Evolutionary conservation across 331 rosid genomes (phyloP).

Genomic region (Dryas integrifolia): DNA sequence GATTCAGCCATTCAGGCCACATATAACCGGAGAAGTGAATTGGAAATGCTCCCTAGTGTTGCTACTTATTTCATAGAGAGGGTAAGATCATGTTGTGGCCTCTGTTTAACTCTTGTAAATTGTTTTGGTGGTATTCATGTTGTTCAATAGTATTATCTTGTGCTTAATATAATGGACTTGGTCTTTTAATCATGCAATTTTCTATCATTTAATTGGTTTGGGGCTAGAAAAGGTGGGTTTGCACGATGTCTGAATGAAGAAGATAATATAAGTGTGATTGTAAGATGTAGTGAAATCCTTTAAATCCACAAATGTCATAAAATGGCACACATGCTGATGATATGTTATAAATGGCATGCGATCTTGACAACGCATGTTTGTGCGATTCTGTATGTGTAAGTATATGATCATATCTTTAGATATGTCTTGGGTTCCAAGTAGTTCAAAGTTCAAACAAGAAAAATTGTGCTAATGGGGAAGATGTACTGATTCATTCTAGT

Average conservation of each 20-base stretch:
- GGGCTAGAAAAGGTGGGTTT: neutral
- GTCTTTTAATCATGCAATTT: neutral
- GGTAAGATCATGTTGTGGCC: constrained; percentile 44
- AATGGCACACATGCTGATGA: neutral
- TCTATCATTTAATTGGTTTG: neutral
- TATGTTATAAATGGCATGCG: no score
- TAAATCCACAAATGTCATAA: neutral
- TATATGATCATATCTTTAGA: neutral
- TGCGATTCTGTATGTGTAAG: no score
- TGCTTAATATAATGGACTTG: constrained; percentile 1
- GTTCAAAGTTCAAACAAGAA: neutral
- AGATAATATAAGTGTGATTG: neutral
- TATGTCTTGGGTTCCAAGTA: neutral
- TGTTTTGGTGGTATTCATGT: neutral
- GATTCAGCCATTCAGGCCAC: constrained; percentile 84
- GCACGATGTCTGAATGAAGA: neutral
- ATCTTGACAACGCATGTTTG: neutral
- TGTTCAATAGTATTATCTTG: neutral
- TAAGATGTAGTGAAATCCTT: neutral
- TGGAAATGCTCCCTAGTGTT: constrained; percentile 85
- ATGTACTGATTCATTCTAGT: neutral
- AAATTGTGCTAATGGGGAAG: neutral
- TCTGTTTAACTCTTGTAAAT: neutral
- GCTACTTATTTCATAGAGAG: constrained; percentile 90
- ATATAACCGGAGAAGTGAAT: constrained; percentile 77